phyloP scores from a whole-genome alignment of 768 basidiomycete species.

The Termitomyces sp. region DNA sequence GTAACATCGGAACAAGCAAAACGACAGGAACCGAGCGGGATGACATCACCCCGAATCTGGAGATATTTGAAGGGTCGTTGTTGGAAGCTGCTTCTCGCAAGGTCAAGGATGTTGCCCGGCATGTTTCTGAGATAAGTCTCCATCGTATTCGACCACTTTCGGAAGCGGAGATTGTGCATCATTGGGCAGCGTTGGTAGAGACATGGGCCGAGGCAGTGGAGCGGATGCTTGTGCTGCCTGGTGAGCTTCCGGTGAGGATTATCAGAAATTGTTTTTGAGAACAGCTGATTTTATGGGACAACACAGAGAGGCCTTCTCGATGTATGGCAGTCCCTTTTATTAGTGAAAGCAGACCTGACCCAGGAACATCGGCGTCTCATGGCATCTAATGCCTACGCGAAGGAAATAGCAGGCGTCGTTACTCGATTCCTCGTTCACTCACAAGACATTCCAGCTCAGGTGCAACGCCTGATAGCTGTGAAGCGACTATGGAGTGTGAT shows the following conservation, averaged over 20 bases:
- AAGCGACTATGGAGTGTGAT: constrained; percentile 49
- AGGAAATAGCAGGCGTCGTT: constrained; percentile 31
- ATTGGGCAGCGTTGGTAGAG: constrained; percentile 35
- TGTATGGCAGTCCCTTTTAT: constrained; percentile 57
- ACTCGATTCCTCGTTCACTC: constrained; percentile 28
- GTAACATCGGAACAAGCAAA: constrained; percentile 21
- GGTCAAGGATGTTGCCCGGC: constrained; percentile 24
- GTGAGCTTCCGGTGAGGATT: constrained; percentile 19
- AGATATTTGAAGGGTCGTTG: constrained; percentile 46
- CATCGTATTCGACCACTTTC: constrained; percentile 28
- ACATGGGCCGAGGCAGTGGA: constrained; percentile 33
- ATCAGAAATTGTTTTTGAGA: background rate
- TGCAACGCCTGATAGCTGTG: constrained; percentile 34
- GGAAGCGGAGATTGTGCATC: constrained; percentile 32
- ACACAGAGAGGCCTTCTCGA: constrained; percentile 35
- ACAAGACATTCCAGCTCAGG: constrained; percentile 25
- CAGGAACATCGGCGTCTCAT: constrained; percentile 34
- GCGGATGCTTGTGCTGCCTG: constrained; percentile 11
- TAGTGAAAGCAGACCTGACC: constrained; percentile 41
- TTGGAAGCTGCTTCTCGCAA: constrained; percentile 22
- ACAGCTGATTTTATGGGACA: background rate
- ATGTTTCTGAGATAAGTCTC: constrained; percentile 20
- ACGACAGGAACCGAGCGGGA: constrained; percentile 1
- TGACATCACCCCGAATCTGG: constrained; percentile 22
- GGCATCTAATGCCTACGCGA: constrained; percentile 29